Percentiles rank a stretch among this genome's conserved stretches.
phyloP scores from a whole-genome alignment of 176 grass and related monocot species.

The Panicum miliaceum region DNA sequence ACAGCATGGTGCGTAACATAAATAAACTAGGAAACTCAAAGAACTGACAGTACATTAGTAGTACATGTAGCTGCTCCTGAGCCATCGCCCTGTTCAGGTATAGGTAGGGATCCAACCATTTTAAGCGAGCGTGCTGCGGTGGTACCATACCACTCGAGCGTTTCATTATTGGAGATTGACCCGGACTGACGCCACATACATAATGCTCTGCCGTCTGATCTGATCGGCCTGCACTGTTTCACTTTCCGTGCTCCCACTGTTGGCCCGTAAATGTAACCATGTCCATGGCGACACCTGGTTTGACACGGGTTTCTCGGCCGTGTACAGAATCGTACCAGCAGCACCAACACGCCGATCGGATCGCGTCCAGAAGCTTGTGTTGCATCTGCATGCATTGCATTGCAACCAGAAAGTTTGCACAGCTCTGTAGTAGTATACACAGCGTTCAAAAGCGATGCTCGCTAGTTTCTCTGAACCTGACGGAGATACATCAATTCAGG shows the following conservation, averaged over 20 bases:
- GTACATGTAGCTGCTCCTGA: neutral
- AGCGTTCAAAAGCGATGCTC: too few relatives aligned
- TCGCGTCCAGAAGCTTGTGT: neutral
- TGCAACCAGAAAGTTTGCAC: too few relatives aligned
- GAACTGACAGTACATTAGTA: too few relatives aligned
- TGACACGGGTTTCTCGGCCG: neutral
- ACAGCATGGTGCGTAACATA: too few relatives aligned
- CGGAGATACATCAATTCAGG: too few relatives aligned
- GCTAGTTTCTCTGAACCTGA: too few relatives aligned
- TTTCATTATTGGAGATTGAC: constrained; percentile 16
- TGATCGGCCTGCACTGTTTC: neutral
- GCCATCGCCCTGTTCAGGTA: neutral
- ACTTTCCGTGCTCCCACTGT: neutral
- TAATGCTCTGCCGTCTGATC: neutral
- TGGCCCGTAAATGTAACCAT: neutral
- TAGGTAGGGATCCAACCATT: neutral
- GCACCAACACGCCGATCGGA: neutral
- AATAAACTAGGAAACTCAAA: too few relatives aligned
- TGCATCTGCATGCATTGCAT: too few relatives aligned
- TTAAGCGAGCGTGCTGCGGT: too few relatives aligned
- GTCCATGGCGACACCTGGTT: neutral
- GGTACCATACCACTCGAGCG: too few relatives aligned
- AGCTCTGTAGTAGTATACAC: too few relatives aligned
- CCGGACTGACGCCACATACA: too few relatives aligned
- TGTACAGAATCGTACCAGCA: neutral